phyloP scores from a whole-genome alignment of 352 stramenopile genomes.

The Phytophthora aleatoria region DNA sequence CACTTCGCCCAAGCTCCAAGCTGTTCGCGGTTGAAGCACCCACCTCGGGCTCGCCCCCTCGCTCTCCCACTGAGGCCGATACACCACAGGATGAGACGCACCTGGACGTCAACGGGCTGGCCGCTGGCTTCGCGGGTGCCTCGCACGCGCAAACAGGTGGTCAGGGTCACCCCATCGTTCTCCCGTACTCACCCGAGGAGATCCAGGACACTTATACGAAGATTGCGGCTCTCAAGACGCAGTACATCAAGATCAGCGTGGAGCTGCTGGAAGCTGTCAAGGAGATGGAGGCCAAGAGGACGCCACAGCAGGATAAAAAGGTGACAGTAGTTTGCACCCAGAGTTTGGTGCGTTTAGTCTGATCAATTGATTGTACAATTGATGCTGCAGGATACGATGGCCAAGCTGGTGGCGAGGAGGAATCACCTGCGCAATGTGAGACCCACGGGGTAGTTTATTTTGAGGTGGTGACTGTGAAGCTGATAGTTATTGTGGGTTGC shows the following conservation, averaged over 20 bases:
- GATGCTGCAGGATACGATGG: slow-evolving; percentile 44
- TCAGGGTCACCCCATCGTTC: slow-evolving; percentile 50
- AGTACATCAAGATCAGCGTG: slow-evolving; percentile 78
- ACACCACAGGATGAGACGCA: slow-evolving; percentile 50
- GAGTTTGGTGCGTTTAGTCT: not conserved
- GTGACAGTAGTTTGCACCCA: slow-evolving; percentile 5
- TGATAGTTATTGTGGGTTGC: slow-evolving; percentile 5
- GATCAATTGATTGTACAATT: slow-evolving; percentile 8
- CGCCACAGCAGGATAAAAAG: slow-evolving; percentile 25
- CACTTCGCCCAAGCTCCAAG: slow-evolving; percentile 78
- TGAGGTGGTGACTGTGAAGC: not conserved
- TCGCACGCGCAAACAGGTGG: slow-evolving; percentile 31
- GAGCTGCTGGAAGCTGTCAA: slow-evolving; percentile 68
- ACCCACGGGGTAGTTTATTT: not conserved
- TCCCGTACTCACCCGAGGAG: slow-evolving; percentile 79
- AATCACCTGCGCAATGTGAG: slow-evolving; percentile 73
- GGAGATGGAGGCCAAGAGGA: slow-evolving; percentile 44
- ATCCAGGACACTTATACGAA: slow-evolving; percentile 89
- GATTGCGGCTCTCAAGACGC: slow-evolving; percentile 75
- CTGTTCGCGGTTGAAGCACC: slow-evolving; percentile 67
- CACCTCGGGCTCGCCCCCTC: slow-evolving; percentile 30
- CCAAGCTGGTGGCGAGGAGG: slow-evolving; percentile 62
- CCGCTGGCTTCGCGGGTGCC: slow-evolving; percentile 33
- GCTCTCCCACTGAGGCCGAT: slow-evolving; percentile 38
- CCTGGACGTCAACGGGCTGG: slow-evolving; percentile 52